phyloP scores from a whole-genome alignment of 164 flowering plant genomes.

The Litsea cubeba region DNA sequence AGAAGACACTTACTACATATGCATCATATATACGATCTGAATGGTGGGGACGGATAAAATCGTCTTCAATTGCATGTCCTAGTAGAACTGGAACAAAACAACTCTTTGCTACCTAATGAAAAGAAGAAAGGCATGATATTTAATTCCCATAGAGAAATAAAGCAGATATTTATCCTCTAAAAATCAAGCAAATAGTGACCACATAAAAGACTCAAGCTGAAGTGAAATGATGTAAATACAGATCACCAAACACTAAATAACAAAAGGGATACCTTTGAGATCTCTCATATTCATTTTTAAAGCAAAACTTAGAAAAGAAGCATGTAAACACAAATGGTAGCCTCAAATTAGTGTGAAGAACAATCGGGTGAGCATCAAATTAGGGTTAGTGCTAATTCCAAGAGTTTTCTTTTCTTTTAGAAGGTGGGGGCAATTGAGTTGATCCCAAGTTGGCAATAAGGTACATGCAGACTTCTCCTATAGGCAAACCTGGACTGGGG shows the following conservation, averaged over 20 bases:
- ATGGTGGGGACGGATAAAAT: slow-evolving; percentile 88
- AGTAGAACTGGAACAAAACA: slow-evolving; percentile 85
- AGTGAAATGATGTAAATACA: neutral
- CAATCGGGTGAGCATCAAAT: no score
- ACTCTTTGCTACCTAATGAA: slow-evolving; percentile 59
- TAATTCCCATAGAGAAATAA: neutral
- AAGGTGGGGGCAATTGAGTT: no score
- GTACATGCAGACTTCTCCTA: no score
- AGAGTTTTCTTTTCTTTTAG: no score
- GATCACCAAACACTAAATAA: neutral
- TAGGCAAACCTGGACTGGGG: no score
- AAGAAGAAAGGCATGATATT: slow-evolving; percentile 7
- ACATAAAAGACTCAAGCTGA: neutral
- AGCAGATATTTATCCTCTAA: neutral
- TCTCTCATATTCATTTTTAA: no score
- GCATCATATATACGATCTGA: slow-evolving; percentile 77
- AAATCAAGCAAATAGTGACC: neutral
- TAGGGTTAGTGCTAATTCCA: no score
- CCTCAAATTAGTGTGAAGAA: no score
- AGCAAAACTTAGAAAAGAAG: no score
- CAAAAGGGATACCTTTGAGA: no score
- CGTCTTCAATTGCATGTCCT: slow-evolving; percentile 94
- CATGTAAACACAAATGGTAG: no score
- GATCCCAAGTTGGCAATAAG: no score
- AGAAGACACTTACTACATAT: slow-evolving; percentile 50